These are phyloP conservation scores for Vaccinium corymbosum DNA, from an alignment of 148 eudicot genomes.

Conservation along the genomic window DNA sequence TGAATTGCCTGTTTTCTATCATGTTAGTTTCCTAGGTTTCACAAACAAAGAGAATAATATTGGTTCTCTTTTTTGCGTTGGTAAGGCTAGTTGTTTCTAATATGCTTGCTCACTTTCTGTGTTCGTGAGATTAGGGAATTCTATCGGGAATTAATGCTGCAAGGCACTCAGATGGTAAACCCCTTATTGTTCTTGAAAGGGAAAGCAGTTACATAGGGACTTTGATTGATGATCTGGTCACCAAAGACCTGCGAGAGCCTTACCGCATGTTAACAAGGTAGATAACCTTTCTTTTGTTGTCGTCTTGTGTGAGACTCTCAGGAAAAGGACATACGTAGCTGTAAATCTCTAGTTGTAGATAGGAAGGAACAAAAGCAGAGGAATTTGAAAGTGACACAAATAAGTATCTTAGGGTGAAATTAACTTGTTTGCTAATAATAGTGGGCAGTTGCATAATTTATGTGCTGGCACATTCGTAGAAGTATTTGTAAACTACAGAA, in stretches of 20 bases:
- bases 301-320: neutral
- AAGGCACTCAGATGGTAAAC: constrained; percentile 77
- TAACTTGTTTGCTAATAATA: neutral
- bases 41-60: neutral
- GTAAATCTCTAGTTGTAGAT: neutral
- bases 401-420: neutral
- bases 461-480: neutral
- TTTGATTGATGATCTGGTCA: constrained; percentile 90
- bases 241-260: constrained; percentile 99
- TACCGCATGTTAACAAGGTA: constrained; percentile 98
- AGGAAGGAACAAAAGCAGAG: neutral
- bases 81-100: constrained; percentile 2
- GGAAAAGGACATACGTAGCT: neutral
- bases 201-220: constrained; percentile 98
- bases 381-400: neutral
- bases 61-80: neutral
- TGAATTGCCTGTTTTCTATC: neutral
- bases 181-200: constrained; percentile 86
- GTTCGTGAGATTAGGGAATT: constrained; percentile 58
- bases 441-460: neutral
- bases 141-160: constrained; percentile 98
- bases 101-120: neutral
- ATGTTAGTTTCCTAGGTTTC: neutral
- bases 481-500: neutral
- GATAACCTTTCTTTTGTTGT: neutral